Evolutionary conservation across 768 basidiomycete species (phyloP), one percentile per base, ranked within the genome.

Genomic region (Butyriboletus loyo): DNA sequence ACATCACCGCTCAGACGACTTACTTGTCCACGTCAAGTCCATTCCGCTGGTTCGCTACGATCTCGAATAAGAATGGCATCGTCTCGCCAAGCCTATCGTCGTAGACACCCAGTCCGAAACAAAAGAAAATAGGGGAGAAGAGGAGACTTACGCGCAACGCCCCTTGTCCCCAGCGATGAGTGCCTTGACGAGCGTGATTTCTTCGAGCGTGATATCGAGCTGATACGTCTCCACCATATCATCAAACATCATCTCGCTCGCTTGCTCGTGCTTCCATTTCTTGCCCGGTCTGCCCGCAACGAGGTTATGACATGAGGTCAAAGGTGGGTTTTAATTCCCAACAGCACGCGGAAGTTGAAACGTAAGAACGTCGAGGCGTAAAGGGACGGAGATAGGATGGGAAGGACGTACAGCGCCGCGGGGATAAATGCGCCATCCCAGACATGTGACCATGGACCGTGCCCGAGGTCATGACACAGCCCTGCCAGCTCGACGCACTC

Each of bases 11-110:
- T 21, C 25, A 7, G 11, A 34, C 22, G 30, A 52, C 53, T 34
- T 52, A 88, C 89, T 92, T 92, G 75, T 93, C 90, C 5, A 93
- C 90, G 60, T 93, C 91, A 5, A 93, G 74, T 0, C 91, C 91
- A 54, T 92, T 92, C 7, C 82, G 73, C 65, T 80, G 80, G 69
- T 93, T 93, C 0, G 89, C 85, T 3, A 93, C 87, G 46, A 93
- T 92, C 49, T 92, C 87, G 61, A 92, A 93, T 3, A 93, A 68
- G 59, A 88, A 92, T 1, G 72, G 67, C 66, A 91, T 91, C 63
- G 85, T 86, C 15, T 72, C 1, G 9, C 68, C 71, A 6, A 62
- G 52, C 11, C 64, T 70, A 30, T 39, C 21, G 0, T 24, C 25
- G 25, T 7, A 14, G 7, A n/a, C 2, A 19, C 2, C 4, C 27